Evolutionary conservation across 441 rosid species (phyloP).

Genomic region (Corymbia calophylla): DNA sequence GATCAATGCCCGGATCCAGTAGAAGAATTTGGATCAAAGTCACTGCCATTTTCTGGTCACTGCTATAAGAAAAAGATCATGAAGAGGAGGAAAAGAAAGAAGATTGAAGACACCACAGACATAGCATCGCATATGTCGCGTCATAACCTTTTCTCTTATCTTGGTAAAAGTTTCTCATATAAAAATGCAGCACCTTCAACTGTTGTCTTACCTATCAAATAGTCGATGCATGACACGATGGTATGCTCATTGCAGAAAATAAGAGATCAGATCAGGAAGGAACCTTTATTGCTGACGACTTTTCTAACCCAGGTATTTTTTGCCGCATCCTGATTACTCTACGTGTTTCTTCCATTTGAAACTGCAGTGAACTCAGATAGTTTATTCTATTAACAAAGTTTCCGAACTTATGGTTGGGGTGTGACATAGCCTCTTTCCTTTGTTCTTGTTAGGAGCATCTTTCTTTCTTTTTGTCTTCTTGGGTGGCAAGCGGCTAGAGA

Average conservation of each 20-base stretch:
- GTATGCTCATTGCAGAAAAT: slow-evolving; percentile 41
- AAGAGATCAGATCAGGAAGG: slow-evolving; percentile 56
- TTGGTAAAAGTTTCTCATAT: slow-evolving; percentile 38
- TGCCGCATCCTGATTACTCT: neutral
- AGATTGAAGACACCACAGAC: slow-evolving; percentile 56
- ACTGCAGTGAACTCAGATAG: neutral
- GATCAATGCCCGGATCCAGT: slow-evolving; percentile 27
- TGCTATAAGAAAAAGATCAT: slow-evolving; percentile 39
- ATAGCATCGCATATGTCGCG: slow-evolving; percentile 43
- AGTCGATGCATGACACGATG: neutral
- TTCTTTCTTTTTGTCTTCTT: neutral
- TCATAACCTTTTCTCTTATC: slow-evolving; percentile 66
- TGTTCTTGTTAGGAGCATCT: neutral
- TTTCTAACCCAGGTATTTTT: slow-evolving; percentile 35
- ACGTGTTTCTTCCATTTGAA: neutral
- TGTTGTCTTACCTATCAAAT: neutral
- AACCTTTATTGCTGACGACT: slow-evolving; percentile 47
- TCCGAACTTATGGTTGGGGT: neutral
- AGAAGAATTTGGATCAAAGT: slow-evolving; percentile 59
- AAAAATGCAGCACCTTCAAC: neutral
- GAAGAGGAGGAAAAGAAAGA: slow-evolving; percentile 74
- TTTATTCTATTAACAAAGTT: neutral
- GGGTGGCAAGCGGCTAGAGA: neutral
- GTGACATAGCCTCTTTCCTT: neutral
- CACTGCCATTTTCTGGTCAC: slow-evolving; percentile 53